Base-by-base conservation (phyloP, 164 flowering plant species). In the Tinospora cordifolia region DNA sequence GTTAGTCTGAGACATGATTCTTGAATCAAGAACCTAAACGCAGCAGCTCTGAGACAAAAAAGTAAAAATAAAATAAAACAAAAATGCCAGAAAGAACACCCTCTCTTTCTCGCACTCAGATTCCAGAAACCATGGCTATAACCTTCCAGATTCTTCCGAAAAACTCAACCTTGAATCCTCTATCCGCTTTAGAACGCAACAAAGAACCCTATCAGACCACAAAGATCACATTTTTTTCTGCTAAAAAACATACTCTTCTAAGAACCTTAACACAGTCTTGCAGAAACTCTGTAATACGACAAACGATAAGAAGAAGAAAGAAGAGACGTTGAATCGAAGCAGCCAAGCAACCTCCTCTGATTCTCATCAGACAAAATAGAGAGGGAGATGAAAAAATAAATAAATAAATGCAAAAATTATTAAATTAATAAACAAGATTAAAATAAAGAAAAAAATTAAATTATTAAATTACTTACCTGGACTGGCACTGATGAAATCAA, bases 1-100 rank as follows among this genome's bases (percentile, higher is more conserved):
- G 84, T 87, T 92, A 74, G 92, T 86, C 75, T 92, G 96, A 79
- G 97, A 83, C 96, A 90, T 92, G 69, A 72, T 83, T 77, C 3
- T 26, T 36, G 58, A 74, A 76, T 51, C 76, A 65, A 67, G 70
- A 66, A 39, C 63, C 76, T 70, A 30, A 3, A 67, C 39, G 63
- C 39, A 66, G 19, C 19, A 47, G 30, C 67, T 60, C 14, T 44
- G 36, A 30, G 4, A 30, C 36, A 30, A 30, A 26, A n/a, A n/a
- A n/a, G n/a, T n/a, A n/a, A n/a, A n/a, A n/a, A n/a, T n/a, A n/a
- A n/a, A n/a, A n/a, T n/a, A n/a, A n/a, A 2, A 19, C n/a, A 30
- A n/a, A 34, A 63, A 63, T 71, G 63, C 36, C 59, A 46, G 73
- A 71, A 30, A 63, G 73, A 71, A 30, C 47, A 64, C 66, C 21